Evolutionary conservation across 345 rosid genomes (phyloP), one percentile per base, ranked within the genome.

Genomic region (Syzygium jambos): DNA sequence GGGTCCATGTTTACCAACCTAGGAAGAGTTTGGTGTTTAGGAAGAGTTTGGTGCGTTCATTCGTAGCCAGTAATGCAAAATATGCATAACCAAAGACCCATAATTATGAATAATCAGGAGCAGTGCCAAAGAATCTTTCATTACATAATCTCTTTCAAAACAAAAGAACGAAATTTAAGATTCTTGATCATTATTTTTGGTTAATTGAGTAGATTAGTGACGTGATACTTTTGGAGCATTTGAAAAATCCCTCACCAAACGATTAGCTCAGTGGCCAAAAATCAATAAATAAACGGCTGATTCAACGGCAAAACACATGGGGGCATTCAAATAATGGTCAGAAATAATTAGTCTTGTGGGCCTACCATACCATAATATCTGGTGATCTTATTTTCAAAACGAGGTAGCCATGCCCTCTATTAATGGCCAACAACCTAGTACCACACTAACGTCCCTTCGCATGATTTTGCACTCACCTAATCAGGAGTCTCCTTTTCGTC

Each of bases 391-490:
- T 46, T 27, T 73, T 87, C 41, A 59, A 54, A 22, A 65, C 83
- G 54, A 41, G 88, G 89, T 49, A 85, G 77, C 59, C 11, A 6
- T 92, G 92, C 87, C 90, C 82, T 87, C 82, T 87, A 23, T 65
- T 88, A 49, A 85, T 91, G 93, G 92, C 93, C 89, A 89, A 90
- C 94, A 94, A 93, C 95, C 94, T 94, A 91, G 95, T 91, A 93
- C 93, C 85, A 86, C 91, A 86, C 86, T 87, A 68, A 51, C 88
- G 86, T 84, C 88, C 87, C 86, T 56, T 59, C 83, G 51, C 46
- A 61, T 59, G 83, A 73, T 73, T 73, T 73, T 73, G 85, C 56
- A 17, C 87, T 84, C 59, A 84, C 86, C 43, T 25, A 43, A 52
- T 88, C 89, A 51, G 55, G 38, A 27, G 27, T 84, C 84, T 53